A percentile compares a stretch with the other conserved stretches of the same genome.
Conservation (phyloP, 1,284 basidiomycete species). For the Rhodotorula sp. region DNA sequence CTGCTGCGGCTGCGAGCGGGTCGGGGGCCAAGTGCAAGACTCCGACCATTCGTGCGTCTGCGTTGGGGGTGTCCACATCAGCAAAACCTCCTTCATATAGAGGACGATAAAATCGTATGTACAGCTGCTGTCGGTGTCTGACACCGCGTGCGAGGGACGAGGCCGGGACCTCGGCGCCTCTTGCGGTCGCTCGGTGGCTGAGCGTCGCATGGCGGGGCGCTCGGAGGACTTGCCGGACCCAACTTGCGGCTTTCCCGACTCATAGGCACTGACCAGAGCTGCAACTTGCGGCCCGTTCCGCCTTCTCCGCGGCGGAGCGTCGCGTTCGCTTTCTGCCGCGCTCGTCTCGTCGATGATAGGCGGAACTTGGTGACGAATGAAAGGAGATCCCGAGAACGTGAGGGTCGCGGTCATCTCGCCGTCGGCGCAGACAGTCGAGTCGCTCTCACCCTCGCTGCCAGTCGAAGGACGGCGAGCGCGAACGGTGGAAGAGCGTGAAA, state of each 20-base stretch:
- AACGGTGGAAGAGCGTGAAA: neutral
- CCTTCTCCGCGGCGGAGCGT: constrained; percentile 1
- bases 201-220: constrained; percentile 9
- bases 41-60: constrained; percentile 48
- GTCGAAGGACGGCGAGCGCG: neutral
- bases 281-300: constrained; percentile 10
- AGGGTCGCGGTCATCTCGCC: constrained; percentile 27
- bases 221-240: neutral
- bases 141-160: neutral
- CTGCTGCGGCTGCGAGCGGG: constrained; percentile 14
- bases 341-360: constrained; percentile 43
- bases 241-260: neutral
- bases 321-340: constrained; percentile 49
- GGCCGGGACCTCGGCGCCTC: neutral
- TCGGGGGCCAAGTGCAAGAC: constrained; percentile 26
- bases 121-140: constrained; percentile 20
- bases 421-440: constrained; percentile 82
- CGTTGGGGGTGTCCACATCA: neutral
- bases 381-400: constrained; percentile 15
- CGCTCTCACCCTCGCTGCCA: constrained; percentile 59
- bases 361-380: constrained; percentile 12
- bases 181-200: constrained; percentile 21
- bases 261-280: constrained; percentile 9
- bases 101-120: neutral
- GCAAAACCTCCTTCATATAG: no score